These are phyloP conservation scores for Colletotrichum filicis DNA, from an alignment of 2,329 filamentous ascomycete genomes.

Conservation along the genomic window DNA sequence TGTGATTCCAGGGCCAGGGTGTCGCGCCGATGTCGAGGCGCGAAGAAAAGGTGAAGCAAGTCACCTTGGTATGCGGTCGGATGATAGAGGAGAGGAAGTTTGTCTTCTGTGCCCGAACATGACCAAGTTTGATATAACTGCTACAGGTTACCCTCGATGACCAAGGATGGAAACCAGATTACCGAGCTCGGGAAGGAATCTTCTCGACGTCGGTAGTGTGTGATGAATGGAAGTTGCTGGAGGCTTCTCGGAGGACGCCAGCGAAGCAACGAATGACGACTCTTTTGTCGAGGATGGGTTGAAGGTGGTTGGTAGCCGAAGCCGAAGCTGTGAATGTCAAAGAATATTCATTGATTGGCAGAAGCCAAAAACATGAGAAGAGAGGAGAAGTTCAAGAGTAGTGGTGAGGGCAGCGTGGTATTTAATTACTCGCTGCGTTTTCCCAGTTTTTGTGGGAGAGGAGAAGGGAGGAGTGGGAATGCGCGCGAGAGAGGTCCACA, in stretches of 20 bases:
- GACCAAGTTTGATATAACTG: conserved; percentile 50
- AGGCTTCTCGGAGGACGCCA: conserved; percentile 41
- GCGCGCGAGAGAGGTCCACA: not conserved
- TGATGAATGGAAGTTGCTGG: conserved; percentile 42
- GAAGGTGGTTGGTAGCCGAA: conserved; percentile 38
- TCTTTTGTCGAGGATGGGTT: not conserved
- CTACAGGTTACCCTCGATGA: conserved; percentile 46
- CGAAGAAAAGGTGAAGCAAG: conserved; percentile 58
- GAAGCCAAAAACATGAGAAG: conserved; percentile 48
- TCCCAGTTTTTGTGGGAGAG: conserved; percentile 27
- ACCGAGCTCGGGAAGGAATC: conserved; percentile 41
- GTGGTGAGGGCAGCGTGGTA: conserved; percentile 39
- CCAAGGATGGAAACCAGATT: conserved; percentile 39
- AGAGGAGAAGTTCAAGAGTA: conserved; percentile 34
- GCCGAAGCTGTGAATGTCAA: conserved; percentile 29
- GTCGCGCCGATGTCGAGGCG: conserved; percentile 60
- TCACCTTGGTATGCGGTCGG: conserved; percentile 73
- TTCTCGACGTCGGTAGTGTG: conserved; percentile 39
- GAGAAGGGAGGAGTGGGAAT: conserved; percentile 7
- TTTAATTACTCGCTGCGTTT: conserved; percentile 24
- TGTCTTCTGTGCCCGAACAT: conserved; percentile 69
- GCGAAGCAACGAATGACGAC: conserved; percentile 29
- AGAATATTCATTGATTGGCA: conserved; percentile 47
- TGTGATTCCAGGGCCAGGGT: conserved; percentile 37
- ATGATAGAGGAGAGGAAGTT: conserved; percentile 65